Percentiles rank a stretch among this genome's conserved stretches.
Conservation (phyloP, 2,329 filamentous ascomycete genomes). For the Microsporum audouinii region DNA sequence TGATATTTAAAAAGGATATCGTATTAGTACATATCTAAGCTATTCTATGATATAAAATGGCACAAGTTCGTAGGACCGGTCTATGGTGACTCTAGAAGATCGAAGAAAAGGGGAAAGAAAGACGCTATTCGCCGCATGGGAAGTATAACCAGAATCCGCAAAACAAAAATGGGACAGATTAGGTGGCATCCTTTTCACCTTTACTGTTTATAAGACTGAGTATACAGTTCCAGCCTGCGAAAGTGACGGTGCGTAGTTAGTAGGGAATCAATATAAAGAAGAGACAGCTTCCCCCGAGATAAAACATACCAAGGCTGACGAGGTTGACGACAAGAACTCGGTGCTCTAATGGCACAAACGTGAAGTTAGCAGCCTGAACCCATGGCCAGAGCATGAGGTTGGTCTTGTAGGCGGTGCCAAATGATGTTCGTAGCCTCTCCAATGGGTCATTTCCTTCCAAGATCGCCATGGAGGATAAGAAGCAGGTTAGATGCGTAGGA, state of each 20-base stretch:
- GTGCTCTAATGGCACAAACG: conserved; percentile 70
- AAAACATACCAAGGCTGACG: conserved; percentile 52
- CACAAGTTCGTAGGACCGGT: background rate
- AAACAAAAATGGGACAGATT: background rate
- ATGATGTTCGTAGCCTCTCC: conserved; percentile 62
- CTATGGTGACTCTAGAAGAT: background rate
- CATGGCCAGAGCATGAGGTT: conserved; percentile 84
- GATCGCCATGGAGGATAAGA: conserved; percentile 73
- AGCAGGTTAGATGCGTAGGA: conserved; percentile 68
- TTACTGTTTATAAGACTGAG: conserved; percentile 46
- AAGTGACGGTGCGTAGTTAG: background rate
- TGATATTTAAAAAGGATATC: background rate
- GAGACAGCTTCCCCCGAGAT: no score
- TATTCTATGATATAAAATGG: background rate
- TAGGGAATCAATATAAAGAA: background rate
- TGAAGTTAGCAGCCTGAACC: conserved; percentile 80
- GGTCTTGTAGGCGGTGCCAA: conserved; percentile 58
- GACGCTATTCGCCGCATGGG: background rate
- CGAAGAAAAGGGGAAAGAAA: background rate
- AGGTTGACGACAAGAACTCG: conserved; percentile 79
- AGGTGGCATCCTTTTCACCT: conserved; percentile 4
- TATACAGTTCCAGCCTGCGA: conserved; percentile 48
- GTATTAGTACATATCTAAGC: background rate
- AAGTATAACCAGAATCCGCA: background rate
- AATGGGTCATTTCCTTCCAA: conserved; percentile 57